A percentile compares a stretch with the other conserved stretches of the same genome.
Conservation (phyloP, 495 filamentous ascomycete genomes). For the Aspergillus bertholletiae region DNA sequence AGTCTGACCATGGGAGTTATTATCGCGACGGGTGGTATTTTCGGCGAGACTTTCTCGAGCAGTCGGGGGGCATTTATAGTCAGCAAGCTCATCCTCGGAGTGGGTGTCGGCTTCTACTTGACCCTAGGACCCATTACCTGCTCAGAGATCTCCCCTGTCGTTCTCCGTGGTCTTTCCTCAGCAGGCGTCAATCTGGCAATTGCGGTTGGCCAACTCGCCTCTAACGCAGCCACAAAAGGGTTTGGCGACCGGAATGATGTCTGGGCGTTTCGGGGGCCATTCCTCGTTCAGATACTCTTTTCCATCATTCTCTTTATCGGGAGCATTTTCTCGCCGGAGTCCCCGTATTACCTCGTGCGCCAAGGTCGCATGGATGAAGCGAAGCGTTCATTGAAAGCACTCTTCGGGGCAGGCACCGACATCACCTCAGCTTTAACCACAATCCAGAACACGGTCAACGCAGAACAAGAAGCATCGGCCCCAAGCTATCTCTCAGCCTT, state of each 20-base stretch:
- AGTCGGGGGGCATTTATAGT: conserved; percentile 23
- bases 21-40: conserved; percentile 24
- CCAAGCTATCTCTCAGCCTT: conserved; percentile 14
- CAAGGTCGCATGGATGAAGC: conserved; percentile 34
- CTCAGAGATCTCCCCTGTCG: conserved; percentile 32
- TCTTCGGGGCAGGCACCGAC: too few species aligned
- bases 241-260: conserved; percentile 24
- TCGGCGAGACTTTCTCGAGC: conserved; percentile 26
- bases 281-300: conserved; percentile 31
- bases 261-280: conserved; percentile 31
- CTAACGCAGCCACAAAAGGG: conserved; percentile 33
- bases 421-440: too few species aligned
- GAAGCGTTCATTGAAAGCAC: not conserved
- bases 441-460: not conserved
- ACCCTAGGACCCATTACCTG: conserved; percentile 30
- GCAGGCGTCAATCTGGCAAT: conserved; percentile 36
- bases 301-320: conserved; percentile 27
- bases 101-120: conserved; percentile 31
- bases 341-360: conserved; percentile 45
- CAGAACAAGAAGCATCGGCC: not conserved
- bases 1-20: conserved; percentile 16
- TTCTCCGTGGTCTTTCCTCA: conserved; percentile 34
- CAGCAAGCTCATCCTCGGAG: conserved; percentile 30
- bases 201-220: conserved; percentile 32
- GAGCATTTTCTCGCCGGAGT: conserved; percentile 41